Evolutionary conservation across 2,329 filamentous ascomycete genomes (phyloP).

Genomic region (Pseudogymnoascus sp.): DNA sequence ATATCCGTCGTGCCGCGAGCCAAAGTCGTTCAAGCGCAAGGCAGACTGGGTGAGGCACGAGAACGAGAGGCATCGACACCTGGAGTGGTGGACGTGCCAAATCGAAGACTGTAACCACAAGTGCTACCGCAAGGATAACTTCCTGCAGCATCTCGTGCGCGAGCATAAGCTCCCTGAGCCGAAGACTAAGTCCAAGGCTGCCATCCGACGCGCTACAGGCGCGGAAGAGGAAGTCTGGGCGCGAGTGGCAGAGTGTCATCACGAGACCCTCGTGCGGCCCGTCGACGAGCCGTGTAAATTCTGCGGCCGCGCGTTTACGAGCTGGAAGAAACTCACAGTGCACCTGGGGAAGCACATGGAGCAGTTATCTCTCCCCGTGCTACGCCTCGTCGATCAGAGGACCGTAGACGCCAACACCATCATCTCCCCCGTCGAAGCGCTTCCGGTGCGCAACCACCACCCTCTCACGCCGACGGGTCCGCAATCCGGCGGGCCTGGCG

Average conservation of each 20-base stretch:
- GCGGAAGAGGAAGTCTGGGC: constrained; percentile 61
- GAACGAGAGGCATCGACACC: constrained; percentile 79
- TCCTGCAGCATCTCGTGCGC: constrained; percentile 82
- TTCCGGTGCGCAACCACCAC: constrained; percentile 39
- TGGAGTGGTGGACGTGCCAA: constrained; percentile 87
- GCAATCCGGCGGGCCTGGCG: not conserved
- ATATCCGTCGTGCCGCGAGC: constrained; percentile 71
- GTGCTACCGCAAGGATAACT: constrained; percentile 86
- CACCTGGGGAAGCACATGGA: constrained; percentile 94
- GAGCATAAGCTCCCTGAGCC: constrained; percentile 84
- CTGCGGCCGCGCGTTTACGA: constrained; percentile 70
- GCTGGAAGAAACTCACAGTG: constrained; percentile 91
- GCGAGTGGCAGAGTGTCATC: constrained; percentile 69
- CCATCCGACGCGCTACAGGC: constrained; percentile 49
- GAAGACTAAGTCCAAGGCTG: constrained; percentile 65
- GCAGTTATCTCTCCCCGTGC: constrained; percentile 74
- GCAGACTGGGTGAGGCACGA: constrained; percentile 95
- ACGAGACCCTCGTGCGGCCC: constrained; percentile 56
- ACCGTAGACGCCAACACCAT: constrained; percentile 53
- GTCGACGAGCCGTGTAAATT: constrained; percentile 78
- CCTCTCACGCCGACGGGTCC: not conserved
- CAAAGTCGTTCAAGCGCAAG: constrained; percentile 90
- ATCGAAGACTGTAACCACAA: constrained; percentile 71
- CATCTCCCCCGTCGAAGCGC: constrained; percentile 54
- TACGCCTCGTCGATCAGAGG: constrained; percentile 49